These are phyloP conservation scores for Cyphellophora europaea DNA, from an alignment of 2,329 filamentous ascomycete species.

Conservation along the genomic window DNA sequence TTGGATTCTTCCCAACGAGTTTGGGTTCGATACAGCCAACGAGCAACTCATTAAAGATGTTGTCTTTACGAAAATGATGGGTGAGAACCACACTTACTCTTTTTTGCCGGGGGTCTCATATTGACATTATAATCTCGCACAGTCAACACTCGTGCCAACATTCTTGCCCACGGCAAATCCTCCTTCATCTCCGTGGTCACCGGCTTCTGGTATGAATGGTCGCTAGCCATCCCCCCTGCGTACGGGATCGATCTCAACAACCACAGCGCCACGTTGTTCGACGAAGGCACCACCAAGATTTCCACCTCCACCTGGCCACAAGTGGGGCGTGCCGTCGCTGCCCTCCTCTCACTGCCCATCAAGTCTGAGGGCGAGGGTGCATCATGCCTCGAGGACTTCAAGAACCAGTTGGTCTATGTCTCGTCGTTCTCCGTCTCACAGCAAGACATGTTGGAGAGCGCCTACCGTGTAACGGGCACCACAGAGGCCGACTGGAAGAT, in stretches of 20 bases:
- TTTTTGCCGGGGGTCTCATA: too few species aligned
- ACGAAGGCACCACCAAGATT: constrained; percentile 48
- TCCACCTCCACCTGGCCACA: constrained; percentile 52
- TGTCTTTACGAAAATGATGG: too few species aligned
- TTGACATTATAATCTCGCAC: too few species aligned
- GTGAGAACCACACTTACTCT: too few species aligned
- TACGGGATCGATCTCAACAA: constrained; percentile 44
- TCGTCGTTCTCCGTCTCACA: constrained; percentile 52
- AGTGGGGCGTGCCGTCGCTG: constrained; percentile 44
- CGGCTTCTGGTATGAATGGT: constrained; percentile 48
- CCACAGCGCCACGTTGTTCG: constrained; percentile 37
- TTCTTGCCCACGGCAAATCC: constrained; percentile 30
- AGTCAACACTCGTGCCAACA: constrained; percentile 23
- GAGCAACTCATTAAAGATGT: constrained; percentile 27
- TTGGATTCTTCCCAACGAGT: constrained; percentile 47
- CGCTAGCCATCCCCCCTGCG: constrained; percentile 28
- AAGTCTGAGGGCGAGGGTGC: constrained; percentile 25
- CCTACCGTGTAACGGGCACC: constrained; percentile 49
- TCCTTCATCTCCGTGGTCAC: constrained; percentile 36
- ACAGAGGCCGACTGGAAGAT: constrained; percentile 54
- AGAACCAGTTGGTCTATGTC: constrained; percentile 43
- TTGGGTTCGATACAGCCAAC: constrained; percentile 24
- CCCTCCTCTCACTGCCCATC: constrained; percentile 37
- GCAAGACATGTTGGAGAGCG: constrained; percentile 54
- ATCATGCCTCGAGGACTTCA: constrained; percentile 34